Evolutionary conservation across 441 rosid genomes (phyloP).

Genomic region (Adansonia madagascariensis): DNA sequence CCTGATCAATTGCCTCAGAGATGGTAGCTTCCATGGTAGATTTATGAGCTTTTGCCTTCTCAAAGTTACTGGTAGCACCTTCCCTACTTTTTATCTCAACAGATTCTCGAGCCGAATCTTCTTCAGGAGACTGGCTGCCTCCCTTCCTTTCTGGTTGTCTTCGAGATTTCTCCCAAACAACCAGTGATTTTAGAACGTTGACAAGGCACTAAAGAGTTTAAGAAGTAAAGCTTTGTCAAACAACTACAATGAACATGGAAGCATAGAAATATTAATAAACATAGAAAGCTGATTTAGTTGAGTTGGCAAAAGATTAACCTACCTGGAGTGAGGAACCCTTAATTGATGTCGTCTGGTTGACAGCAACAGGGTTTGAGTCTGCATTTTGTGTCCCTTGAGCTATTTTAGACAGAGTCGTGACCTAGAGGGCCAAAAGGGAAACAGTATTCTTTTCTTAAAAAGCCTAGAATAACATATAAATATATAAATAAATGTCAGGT

Average conservation of each 20-base stretch:
- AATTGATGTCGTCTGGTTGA: slow-evolving; percentile 73
- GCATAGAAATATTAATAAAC: slow-evolving; percentile 9
- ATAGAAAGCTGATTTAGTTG: not conserved
- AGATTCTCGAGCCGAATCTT: slow-evolving; percentile 58
- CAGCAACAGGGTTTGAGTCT: slow-evolving; percentile 80
- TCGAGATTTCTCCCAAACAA: slow-evolving; percentile 91
- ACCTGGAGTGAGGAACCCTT: slow-evolving; percentile 98
- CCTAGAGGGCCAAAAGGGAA: slow-evolving; percentile 54
- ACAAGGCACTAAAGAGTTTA: slow-evolving; percentile 78
- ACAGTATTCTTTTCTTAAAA: slow-evolving; percentile 23
- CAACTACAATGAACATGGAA: slow-evolving; percentile 25
- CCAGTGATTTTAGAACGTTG: slow-evolving; percentile 85
- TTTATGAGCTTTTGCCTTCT: slow-evolving; percentile 97
- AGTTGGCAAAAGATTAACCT: slow-evolving; percentile 29
- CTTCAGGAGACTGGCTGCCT: slow-evolving; percentile 43
- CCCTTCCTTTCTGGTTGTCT: slow-evolving; percentile 50
- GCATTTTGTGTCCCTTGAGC: slow-evolving; percentile 91
- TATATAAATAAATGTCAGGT: slow-evolving; percentile 12
- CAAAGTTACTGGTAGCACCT: slow-evolving; percentile 80
- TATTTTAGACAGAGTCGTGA: slow-evolving; percentile 82
- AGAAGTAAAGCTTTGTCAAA: slow-evolving; percentile 35
- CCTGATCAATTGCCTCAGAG: slow-evolving; percentile 62
- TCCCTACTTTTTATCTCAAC: slow-evolving; percentile 59
- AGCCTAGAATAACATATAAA: slow-evolving; percentile 12
- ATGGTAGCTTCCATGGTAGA: slow-evolving; percentile 93